Evolutionary conservation across 2,329 filamentous ascomycete species (phyloP).

Genomic region (Sporothrix curviconia): DNA sequence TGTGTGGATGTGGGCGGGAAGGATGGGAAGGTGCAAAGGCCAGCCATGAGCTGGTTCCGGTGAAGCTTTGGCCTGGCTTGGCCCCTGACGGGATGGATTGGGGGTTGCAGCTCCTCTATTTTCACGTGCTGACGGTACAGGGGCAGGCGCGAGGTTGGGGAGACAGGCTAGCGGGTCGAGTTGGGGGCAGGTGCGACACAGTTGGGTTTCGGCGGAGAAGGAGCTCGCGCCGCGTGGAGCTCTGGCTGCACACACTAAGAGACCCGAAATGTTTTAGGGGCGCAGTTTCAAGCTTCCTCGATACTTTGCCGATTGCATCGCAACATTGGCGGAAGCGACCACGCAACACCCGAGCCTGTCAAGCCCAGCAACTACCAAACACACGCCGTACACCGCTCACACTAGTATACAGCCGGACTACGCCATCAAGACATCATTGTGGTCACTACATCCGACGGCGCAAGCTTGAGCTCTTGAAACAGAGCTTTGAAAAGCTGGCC

Average conservation of each 20-base stretch:
- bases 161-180: neutral
- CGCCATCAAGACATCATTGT: no score
- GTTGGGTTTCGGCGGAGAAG: constrained; percentile 5
- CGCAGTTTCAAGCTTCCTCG: no score
- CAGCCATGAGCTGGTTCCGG: neutral
- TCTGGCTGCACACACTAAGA: neutral
- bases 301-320: no score
- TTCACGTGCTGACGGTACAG: constrained; percentile 9
- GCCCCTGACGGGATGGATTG: neutral
- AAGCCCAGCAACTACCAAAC: no score
- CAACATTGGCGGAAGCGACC: no score
- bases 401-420: no score
- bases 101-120: constrained; percentile 2
- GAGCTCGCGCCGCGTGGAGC: neutral
- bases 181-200: constrained; percentile 2
- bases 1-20: neutral
- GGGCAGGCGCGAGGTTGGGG: neutral
- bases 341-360: no score
- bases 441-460: neutral
- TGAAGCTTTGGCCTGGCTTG: constrained; percentile 8
- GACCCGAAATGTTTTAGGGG: no score
- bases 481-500: no score
- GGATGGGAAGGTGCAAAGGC: no score
- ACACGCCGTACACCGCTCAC: no score
- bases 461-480: neutral